Conservation (phyloP, 345 rosid genomes). For the Physaria fendleri region DNA sequence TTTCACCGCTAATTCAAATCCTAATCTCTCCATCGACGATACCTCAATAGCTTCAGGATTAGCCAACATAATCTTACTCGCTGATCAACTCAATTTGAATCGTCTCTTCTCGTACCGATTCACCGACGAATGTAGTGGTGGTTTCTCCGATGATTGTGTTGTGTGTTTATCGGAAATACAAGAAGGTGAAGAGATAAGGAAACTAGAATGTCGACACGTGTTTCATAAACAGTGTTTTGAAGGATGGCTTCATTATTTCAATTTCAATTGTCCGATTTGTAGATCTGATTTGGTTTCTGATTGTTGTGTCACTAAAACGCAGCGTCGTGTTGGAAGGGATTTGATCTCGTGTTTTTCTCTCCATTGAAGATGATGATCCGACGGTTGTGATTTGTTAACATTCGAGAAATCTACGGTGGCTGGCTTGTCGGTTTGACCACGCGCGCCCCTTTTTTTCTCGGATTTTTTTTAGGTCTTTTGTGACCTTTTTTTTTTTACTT, state of each 20-base stretch:
- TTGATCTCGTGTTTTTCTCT: constrained; percentile 42
- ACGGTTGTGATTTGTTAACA: constrained; percentile 8
- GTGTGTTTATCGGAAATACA: constrained; percentile 46
- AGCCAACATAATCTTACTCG: constrained; percentile 48
- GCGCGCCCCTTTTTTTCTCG: constrained; percentile 24
- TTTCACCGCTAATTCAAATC: constrained; percentile 13
- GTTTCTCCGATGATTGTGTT: constrained; percentile 47
- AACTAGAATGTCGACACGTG: constrained; percentile 78
- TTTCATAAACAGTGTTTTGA: constrained; percentile 77
- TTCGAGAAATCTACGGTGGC: constrained; percentile 18
- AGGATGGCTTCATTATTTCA: constrained; percentile 68
- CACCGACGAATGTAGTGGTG: constrained; percentile 6
- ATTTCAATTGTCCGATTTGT: constrained; percentile 71
- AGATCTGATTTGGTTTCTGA: constrained; percentile 46
- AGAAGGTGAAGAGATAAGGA: constrained; percentile 77
- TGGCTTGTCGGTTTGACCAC: constrained; percentile 14
- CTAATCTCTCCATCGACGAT: constrained; percentile 8
- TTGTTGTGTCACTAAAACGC: constrained; percentile 37
- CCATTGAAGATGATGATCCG: constrained; percentile 15
- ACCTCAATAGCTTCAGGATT: constrained; percentile 44
- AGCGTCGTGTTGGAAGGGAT: constrained; percentile 49
- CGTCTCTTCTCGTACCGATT: constrained; percentile 42
- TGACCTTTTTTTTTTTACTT: background rate
- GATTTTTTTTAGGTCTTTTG: constrained; percentile 4
- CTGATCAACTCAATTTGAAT: constrained; percentile 63